Evolutionary conservation across 2,329 filamentous ascomycete genomes (phyloP), one percentile per base, ranked within the genome.

Genomic region (Colletotrichum liriopes): DNA sequence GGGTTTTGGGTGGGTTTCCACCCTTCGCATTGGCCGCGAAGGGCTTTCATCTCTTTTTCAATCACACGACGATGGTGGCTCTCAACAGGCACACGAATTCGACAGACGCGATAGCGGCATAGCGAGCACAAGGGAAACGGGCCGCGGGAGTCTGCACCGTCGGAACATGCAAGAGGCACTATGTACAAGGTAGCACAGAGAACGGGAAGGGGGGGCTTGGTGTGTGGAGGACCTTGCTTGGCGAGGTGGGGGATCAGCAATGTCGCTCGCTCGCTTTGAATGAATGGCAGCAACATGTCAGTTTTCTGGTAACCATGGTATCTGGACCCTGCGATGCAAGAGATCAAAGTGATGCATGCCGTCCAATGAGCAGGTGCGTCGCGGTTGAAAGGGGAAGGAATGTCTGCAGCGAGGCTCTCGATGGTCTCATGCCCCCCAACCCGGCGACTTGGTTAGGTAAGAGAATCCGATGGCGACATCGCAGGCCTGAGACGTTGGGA

Each of bases 271-370:
- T 70, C 69, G 32, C 58, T 45, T 69, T 60, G 65, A 41, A 69
- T 65, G 65, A 72, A 64, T 70, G 29, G 39, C 56, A 52, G 70
- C 70, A 72, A 65, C 65, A 70, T 59, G 45, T 60, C 65, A 67
- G 56, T 67, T 62, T 69, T 67, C 51, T 61, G 64, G 51, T 62
- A 51, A 56, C 14, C 6, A 55, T 32, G 37, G n/a, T 20, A 9
- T 9, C 29, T 54, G 8, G 18, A 14, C 60, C 14, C 35, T 47
- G 37, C 20, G 51, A 52, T 51, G 65, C 51, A 23, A 37, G n/a
- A 12, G 11, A 26, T 3, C 23, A 26, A 61, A 26, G 20, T 62
- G 58, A 43, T 49, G 23, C 23, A 11, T 59, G 51, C 35, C 32
- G 52, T 26, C 69, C 69, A 69, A 72, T 72, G 16, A 26, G 23